Evolutionary conservation across 2,329 filamentous ascomycete species (phyloP), one percentile per base, ranked within the genome.

Genomic region (Colletotrichum salicis): DNA sequence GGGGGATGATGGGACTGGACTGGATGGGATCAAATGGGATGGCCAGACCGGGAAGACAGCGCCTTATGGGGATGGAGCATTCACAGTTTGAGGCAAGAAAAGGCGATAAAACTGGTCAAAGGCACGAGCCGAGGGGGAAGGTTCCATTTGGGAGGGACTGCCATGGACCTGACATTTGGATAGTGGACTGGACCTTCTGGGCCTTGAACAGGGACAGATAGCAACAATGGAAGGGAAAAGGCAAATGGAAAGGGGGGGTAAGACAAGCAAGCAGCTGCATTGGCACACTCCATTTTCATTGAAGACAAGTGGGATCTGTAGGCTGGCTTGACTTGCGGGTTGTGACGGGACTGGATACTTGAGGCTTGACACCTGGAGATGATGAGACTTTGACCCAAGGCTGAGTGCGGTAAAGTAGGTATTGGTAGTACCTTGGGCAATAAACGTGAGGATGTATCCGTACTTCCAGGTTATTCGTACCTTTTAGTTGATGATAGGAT

Each of bases 51-150:
- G n/a, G 29, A 11, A 62, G 41, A 29, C 33, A 22, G 29, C 52
- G 51, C 45, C 12, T 35, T n/a, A 61, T 54, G 60, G 61, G 61
- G 61, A 64, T 64, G 61, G 61, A 31, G 61, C 27, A 55, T 54
- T 48, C 41, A 48, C 41, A 22, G 41, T 48, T 48, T n/a, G 37
- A 71, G 57, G 64, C 59, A 68, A 54, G 68, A 57, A 62, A 58
- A 67, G 52, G 52, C 68, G 51, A 71, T 58, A 51, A 61, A 61
- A 59, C 41, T 31, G 33, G 55, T 60, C 67, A 45, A 68, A 63
- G 64, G 58, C 64, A 68, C 69, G 45, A 68, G 64, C 64, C 69
- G 64, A 63, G 31, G 33, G 37, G 52, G 41, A 15, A 33, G 31
- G 52, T 13, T 58, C 35, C 29, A 11, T 51, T 12, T 15, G 35